Evolutionary conservation across 306 rosid genomes (phyloP).

Genomic region (Fragaria iinumae): DNA sequence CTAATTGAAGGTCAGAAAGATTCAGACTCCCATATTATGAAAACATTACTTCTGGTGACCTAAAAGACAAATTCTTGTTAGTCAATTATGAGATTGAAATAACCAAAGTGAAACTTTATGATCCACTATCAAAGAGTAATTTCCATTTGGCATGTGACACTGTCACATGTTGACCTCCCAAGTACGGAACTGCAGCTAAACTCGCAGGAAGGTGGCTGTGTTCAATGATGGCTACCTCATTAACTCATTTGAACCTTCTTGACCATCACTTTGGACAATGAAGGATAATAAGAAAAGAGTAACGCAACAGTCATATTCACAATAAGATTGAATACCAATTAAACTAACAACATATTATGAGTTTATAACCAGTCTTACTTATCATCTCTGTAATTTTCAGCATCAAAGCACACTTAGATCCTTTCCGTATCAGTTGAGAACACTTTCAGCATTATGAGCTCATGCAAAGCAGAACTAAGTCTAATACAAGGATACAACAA

Average conservation of each 20-base stretch:
- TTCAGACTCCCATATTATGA: background rate
- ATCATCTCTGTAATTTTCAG: background rate
- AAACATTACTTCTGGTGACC: background rate
- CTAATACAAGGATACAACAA: background rate
- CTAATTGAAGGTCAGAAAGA: background rate
- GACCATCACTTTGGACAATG: background rate
- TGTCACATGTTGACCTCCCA: conserved; percentile 6
- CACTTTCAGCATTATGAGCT: conserved; percentile 1
- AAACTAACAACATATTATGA: background rate
- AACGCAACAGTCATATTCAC: background rate
- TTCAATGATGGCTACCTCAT: conserved; percentile 12
- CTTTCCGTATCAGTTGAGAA: background rate
- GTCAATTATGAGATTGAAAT: conserved; percentile 12
- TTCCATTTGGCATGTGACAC: background rate
- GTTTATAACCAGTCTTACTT: background rate
- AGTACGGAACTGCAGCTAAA: background rate
- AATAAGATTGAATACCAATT: background rate
- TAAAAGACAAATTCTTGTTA: background rate
- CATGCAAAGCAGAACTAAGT: background rate
- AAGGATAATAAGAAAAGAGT: background rate
- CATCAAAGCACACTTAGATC: background rate
- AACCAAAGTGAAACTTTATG: background rate
- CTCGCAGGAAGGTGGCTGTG: conserved; percentile 13
- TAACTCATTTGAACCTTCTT: background rate
- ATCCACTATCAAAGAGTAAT: conserved; percentile 24